Evolutionary conservation across 768 basidiomycete species (phyloP).

Genomic region (Boletus fagicola): DNA sequence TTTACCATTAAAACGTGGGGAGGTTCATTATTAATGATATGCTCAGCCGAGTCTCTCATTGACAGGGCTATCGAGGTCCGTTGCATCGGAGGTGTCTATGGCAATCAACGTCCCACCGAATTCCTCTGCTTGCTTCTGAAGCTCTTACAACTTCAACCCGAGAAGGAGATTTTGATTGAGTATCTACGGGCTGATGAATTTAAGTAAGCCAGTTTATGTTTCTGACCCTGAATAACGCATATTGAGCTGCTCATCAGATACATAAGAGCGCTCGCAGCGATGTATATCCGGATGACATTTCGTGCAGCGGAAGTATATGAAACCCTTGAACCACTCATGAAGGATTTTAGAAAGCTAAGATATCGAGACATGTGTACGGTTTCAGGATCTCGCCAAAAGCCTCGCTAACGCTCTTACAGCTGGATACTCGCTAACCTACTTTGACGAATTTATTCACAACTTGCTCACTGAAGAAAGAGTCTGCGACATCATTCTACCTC

Average conservation of each 20-base stretch:
- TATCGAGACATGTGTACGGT: constrained; percentile 71
- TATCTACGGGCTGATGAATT: constrained; percentile 97
- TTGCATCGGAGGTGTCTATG: constrained; percentile 90
- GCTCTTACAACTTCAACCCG: constrained; percentile 93
- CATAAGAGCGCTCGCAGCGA: constrained; percentile 85
- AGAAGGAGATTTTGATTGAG: constrained; percentile 95
- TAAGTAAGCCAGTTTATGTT: constrained; percentile 62
- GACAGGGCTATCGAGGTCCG: constrained; percentile 86
- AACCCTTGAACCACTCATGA: constrained; percentile 88
- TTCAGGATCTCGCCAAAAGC: not conserved
- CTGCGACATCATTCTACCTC: constrained; percentile 94
- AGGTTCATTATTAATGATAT: not conserved
- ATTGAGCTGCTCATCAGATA: constrained; percentile 54
- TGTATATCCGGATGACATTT: constrained; percentile 97
- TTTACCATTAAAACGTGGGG: constrained; percentile 7
- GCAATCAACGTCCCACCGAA: constrained; percentile 91
- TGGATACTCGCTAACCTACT: constrained; percentile 81
- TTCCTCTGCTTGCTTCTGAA: constrained; percentile 93
- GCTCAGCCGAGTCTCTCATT: constrained; percentile 83
- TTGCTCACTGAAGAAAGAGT: constrained; percentile 87
- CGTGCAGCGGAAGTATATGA: constrained; percentile 88
- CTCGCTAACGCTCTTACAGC: constrained; percentile 42
- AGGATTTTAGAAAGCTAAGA: constrained; percentile 90
- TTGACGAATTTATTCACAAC: constrained; percentile 89
- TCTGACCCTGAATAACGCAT: not conserved